phyloP scores from a whole-genome alignment of 192 early-diverging fungal genomes.

The Mortierella antarctica region DNA sequence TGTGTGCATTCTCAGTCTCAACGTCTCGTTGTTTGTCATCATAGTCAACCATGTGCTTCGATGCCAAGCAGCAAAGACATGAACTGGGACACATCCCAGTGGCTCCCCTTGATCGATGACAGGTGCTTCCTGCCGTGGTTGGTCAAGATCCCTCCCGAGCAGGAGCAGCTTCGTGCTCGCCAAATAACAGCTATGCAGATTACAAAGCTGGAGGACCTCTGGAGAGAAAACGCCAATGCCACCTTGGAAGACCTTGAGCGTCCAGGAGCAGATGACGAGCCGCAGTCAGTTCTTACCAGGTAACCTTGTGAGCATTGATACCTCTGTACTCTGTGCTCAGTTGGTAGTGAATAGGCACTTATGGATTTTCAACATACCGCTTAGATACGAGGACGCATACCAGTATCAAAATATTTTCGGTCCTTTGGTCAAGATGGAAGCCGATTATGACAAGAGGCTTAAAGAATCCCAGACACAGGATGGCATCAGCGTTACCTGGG shows the following conservation, averaged over 20 bases:
- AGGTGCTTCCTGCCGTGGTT: conserved; percentile 96
- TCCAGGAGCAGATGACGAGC: conserved; percentile 86
- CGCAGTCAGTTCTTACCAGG: conserved; percentile 82
- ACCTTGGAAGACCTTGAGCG: conserved; percentile 85
- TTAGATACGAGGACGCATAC: conserved; percentile 95
- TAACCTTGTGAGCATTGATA: conserved; percentile 32
- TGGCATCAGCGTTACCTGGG: conserved; percentile 96
- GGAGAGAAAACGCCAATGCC: conserved; percentile 82
- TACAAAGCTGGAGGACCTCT: conserved; percentile 87
- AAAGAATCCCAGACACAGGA: conserved; percentile 97
- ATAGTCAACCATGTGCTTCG: conserved; percentile 92
- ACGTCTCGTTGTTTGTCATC: conserved; percentile 6
- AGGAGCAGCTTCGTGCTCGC: conserved; percentile 86
- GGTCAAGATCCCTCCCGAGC: conserved; percentile 87
- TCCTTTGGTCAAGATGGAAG: conserved; percentile 95
- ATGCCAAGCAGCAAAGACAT: conserved; percentile 89
- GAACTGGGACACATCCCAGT: conserved; percentile 96
- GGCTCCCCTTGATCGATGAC: conserved; percentile 97
- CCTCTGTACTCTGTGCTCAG: background rate
- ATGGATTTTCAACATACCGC: background rate
- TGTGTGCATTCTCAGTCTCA: conserved; percentile 2
- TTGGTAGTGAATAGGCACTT: background rate
- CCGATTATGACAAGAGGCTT: conserved; percentile 88
- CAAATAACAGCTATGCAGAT: conserved; percentile 88
- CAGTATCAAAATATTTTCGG: conserved; percentile 98